phyloP scores from a whole-genome alignment of 1,284 basidiomycete genomes.

The Ganoderma multipileum region DNA sequence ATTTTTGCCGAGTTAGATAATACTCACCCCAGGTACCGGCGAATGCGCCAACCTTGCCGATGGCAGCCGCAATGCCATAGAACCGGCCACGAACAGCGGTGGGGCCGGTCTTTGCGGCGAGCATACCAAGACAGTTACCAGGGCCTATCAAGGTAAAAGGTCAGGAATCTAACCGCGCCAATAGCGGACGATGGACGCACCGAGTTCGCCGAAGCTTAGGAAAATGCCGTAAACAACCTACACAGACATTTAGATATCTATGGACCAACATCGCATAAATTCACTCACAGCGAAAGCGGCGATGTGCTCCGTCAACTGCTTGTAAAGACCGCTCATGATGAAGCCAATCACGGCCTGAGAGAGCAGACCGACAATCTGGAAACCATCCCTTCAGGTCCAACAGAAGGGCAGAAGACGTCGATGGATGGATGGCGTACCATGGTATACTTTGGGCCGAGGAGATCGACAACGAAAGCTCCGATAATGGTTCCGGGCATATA shows the following conservation, averaged over 20 bases:
- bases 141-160: constrained; percentile 43
- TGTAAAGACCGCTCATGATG: constrained; percentile 85
- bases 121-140: constrained; percentile 81
- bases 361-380: constrained; percentile 72
- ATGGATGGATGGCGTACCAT: constrained; percentile 55
- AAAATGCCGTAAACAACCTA: constrained; percentile 88
- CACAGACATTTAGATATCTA: constrained; percentile 38
- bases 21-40: constrained; percentile 76
- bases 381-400: neutral
- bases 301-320: constrained; percentile 64
- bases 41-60: constrained; percentile 93
- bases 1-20: neutral
- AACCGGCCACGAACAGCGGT: constrained; percentile 88
- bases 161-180: neutral
- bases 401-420: neutral
- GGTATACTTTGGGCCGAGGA: constrained; percentile 76
- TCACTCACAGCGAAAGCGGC: constrained; percentile 76
- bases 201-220: constrained; percentile 84
- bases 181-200: neutral
- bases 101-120: constrained; percentile 84
- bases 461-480: constrained; percentile 83
- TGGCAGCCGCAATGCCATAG: constrained; percentile 86
- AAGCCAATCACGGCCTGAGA: constrained; percentile 79
- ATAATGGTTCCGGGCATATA: constrained; percentile 81
- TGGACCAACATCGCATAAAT: no score